Conservation (phyloP, 305 asterid genomes). For the Stenogyne calaminthoides region DNA sequence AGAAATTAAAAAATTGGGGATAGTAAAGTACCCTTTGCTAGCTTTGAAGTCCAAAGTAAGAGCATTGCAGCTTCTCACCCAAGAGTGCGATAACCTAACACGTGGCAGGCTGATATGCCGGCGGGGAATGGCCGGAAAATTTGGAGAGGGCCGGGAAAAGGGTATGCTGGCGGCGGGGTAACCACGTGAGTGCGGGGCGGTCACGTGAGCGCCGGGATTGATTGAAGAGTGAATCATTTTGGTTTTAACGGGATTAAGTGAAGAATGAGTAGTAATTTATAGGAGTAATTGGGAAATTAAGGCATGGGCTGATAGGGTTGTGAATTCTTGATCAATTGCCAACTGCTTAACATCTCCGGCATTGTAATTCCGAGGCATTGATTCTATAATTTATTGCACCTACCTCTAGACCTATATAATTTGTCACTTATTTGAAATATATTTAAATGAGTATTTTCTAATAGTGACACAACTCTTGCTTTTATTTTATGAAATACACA, state of each 20-base stretch:
- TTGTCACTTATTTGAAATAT: too few relatives aligned
- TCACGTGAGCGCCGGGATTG: conserved; percentile 31
- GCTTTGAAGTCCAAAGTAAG: conserved; percentile 52
- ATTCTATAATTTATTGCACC: too few relatives aligned
- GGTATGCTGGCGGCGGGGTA: conserved; percentile 20
- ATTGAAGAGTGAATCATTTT: conserved; percentile 32
- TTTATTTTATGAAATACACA: too few relatives aligned
- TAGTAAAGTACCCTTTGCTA: conserved; percentile 55
- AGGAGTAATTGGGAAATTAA: too few relatives aligned
- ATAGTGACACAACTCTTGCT: too few relatives aligned
- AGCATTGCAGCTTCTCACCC: conserved; percentile 36
- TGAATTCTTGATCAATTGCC: too few relatives aligned
- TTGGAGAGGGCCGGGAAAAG: conserved; percentile 16
- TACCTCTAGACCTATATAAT: too few relatives aligned
- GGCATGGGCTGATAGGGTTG: too few relatives aligned
- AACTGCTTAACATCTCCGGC: too few relatives aligned
- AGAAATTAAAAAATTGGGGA: neutral
- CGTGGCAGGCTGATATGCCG: conserved; percentile 30
- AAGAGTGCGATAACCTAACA: conserved; percentile 28
- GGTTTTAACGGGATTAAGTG: neutral
- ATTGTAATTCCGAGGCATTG: too few relatives aligned
- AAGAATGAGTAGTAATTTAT: too few relatives aligned
- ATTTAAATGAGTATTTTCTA: too few relatives aligned
- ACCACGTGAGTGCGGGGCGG: conserved; percentile 26
- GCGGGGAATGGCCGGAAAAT: conserved; percentile 36